Base-by-base conservation (phyloP, 129 eudicot genomes). In the Pulicaria dysenterica region DNA sequence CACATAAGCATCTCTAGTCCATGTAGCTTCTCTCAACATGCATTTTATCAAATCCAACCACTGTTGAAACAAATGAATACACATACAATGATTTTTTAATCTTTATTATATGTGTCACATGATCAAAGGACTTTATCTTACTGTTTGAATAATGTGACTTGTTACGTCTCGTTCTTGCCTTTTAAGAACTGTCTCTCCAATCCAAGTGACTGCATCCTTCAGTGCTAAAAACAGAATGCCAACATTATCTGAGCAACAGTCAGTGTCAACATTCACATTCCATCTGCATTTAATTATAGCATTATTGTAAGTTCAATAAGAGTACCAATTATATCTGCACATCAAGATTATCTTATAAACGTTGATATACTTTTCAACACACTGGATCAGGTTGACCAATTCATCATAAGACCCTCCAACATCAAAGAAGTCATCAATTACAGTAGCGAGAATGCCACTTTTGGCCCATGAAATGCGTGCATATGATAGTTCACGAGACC, bases 381-480 rank as follows among this genome's bases (percentile, higher is more conserved):
- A 81, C 48, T 81, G 82, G 69, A 90, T 86, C 38, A 90, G 77
- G 74, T 94, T 79, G 15, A 72, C 59, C 13, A 85, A 70, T 77
- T 94, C 98, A 74, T 87, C 91, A 13, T 79, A 16, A 69, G 98
- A 84, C 17, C 97, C 96, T 34, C 89, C 97, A 69, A 84, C 81
- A 62, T 94, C 97, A 71, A 90, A 90, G 81, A 90, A 94, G 80
- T 90, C 98, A 75, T 94, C 98, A 19, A 90, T 75, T 43, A 88
- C 89, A 0, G 89, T 81, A n/a, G 87, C 82, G 17, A 90, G 90
- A n/a, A 84, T 80, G 16, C 78, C 80, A 73, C 79, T 85, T 78
- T 94, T 90, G 43, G 96, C 95, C 98, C 97, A 94, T 43, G 96
- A 73, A 57, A 90, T 77, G 13, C 98, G 96, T 2, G 96, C 96